Conservation (phyloP, 2,329 filamentous ascomycete genomes). For the Talaromyces funiculosus region DNA sequence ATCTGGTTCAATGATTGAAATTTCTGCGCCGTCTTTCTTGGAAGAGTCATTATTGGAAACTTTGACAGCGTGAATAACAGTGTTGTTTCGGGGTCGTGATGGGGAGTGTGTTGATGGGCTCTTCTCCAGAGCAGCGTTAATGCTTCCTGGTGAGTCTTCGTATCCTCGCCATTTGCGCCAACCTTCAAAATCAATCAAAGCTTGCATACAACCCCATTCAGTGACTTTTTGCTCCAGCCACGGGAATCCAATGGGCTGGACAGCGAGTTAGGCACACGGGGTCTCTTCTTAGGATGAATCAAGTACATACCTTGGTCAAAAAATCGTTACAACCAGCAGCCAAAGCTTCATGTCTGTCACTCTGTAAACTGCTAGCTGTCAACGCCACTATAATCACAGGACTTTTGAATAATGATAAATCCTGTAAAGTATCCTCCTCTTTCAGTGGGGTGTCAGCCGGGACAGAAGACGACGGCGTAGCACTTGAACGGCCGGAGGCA, state of each 20-base stretch:
- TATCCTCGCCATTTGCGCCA: conserved; percentile 98
- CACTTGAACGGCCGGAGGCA: conserved; percentile 49
- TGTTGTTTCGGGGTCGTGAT: conserved; percentile 4
- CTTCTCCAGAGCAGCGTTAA: not conserved
- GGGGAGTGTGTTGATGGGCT: not conserved
- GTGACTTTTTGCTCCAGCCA: conserved; percentile 98
- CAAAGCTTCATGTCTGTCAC: conserved; percentile 88
- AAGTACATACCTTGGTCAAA: conserved; percentile 73
- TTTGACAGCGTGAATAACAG: conserved; percentile 1
- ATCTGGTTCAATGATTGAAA: conserved; percentile 18
- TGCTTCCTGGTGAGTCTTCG: conserved; percentile 25
- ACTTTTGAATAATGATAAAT: conserved; percentile 70
- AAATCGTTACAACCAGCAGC: conserved; percentile 98
- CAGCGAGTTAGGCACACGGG: conserved; percentile 7
- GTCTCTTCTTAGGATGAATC: not conserved
- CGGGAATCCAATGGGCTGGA: conserved; percentile 94
- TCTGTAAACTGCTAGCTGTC: conserved; percentile 89
- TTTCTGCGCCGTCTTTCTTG: conserved; percentile 10
- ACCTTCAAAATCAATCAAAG: conserved; percentile 94
- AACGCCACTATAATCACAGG: conserved; percentile 97
- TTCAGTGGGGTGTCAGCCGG: conserved; percentile 23
- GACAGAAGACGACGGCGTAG: conserved; percentile 22
- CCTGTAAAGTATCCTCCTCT: conserved; percentile 33
- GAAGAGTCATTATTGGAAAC: not conserved
- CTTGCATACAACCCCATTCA: conserved; percentile 99